Evolutionary conservation across 768 basidiomycete genomes (phyloP), one percentile per base, ranked within the genome.

Genomic region (Termitomyces sp.): DNA sequence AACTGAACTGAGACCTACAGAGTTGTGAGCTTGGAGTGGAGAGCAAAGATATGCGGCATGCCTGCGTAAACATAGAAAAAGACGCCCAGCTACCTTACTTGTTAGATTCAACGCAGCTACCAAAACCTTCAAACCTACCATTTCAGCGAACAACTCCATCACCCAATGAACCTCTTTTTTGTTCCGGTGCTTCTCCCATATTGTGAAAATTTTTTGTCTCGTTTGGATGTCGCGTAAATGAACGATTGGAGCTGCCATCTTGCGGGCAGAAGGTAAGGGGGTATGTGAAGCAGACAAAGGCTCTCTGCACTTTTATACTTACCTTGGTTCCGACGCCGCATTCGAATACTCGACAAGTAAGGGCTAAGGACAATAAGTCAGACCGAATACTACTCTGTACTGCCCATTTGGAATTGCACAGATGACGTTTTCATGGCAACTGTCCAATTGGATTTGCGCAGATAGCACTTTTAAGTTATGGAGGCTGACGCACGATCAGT

Each of bases 51-150:
- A 26, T 3, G 26, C n/a, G 8, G 53, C 75, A 63, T 47, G 75
- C 82, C 82, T 10, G 72, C 73, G 59, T 80, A 83, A 28, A 79
- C 77, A 64, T 84, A 87, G 61, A 88, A 70, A 67, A 85, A 86
- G 16, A 82, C 83, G 10, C 85, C 86, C 35, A 84, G 41, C 41
- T 43, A 43, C 41, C n/a, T 3, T 5, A 43, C 3, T 2, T n/a
- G 8, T 43, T 20, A 20, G 41, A 20, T 10, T n/a, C 18, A 14
- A 20, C n/a, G 9, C 41, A 4, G 9, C 2, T 43, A 20, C 41
- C 8, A 20, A 8, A 10, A 9, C n/a, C 41, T 10, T 20, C 41
- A 4, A 41, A 18, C 40, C 40, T 41, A 41, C 40, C 41, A 43
- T 43, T 9, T 43, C 88, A n/a, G 85, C 86, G 40, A 87, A 71